Percentiles rank a stretch among this genome's conserved stretches.
Evolutionary conservation across 805 yeast genomes (phyloP).

Genomic region (Clavispora carvajalis): DNA sequence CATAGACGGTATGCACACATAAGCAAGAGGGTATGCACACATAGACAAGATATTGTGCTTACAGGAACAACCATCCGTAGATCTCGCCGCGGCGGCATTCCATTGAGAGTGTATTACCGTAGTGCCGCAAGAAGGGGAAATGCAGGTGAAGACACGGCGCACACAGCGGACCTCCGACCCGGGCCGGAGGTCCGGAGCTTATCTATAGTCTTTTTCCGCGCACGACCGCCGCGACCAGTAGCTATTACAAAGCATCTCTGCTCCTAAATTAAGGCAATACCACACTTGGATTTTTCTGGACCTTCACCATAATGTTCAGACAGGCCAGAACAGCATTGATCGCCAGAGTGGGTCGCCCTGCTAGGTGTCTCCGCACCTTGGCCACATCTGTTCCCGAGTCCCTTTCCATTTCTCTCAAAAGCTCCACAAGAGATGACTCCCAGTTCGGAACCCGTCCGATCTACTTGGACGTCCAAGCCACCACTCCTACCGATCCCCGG

Average conservation of each 20-base stretch:
- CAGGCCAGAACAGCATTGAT: not conserved
- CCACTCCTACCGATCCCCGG: conserved; percentile 97
- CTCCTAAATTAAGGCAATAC: too few species aligned
- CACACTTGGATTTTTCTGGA: not conserved
- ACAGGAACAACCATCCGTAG: too few species aligned
- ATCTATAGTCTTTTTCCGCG: not conserved
- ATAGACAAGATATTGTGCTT: too few species aligned
- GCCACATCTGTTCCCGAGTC: conserved; percentile 24
- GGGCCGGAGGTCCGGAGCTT: not conserved
- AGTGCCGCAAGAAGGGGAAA: too few species aligned
- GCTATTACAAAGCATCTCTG: not conserved
- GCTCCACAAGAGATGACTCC: conserved; percentile 41
- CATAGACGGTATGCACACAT: not conserved
- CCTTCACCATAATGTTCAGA: not conserved
- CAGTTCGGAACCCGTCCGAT: conserved; percentile 78
- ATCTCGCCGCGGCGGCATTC: too few species aligned
- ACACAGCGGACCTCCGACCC: not conserved
- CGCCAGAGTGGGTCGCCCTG: not conserved
- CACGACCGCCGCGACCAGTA: not conserved
- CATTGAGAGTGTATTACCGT: too few species aligned
- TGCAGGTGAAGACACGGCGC: too few species aligned
- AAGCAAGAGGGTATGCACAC: too few species aligned
- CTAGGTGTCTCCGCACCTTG: not conserved
- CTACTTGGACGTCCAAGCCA: conserved; percentile 95
- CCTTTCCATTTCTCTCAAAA: conserved; percentile 39